Conservation (phyloP, 371 early-diverging fungal species). For the Mortierella sp. region DNA sequence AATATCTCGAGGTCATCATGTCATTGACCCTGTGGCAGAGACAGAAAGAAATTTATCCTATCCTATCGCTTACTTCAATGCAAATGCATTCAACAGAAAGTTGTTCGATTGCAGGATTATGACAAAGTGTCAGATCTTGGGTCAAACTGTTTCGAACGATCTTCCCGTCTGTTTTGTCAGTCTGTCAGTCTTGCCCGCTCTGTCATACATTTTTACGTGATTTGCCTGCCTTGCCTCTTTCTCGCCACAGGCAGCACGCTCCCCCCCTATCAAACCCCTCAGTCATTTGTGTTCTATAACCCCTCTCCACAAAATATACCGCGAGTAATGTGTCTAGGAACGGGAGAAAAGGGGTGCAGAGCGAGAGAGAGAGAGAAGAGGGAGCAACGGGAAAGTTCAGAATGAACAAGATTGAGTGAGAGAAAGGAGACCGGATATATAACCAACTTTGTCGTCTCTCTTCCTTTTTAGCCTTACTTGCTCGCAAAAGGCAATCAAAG, state of each 20-base stretch:
- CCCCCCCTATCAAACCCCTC: neutral
- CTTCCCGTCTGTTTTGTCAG: no score
- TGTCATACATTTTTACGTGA: no score
- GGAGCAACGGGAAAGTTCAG: slow-evolving; percentile 14
- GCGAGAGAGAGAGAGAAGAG: neutral
- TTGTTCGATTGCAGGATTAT: neutral
- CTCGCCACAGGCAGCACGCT: no score
- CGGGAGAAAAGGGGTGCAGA: slow-evolving; percentile 10
- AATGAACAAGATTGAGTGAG: neutral
- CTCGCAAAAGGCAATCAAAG: no score
- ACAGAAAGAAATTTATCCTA: neutral
- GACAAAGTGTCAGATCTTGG: neutral
- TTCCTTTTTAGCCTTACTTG: no score
- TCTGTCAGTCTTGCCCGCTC: no score
- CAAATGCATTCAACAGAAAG: no score
- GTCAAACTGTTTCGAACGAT: no score
- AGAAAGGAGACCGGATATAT: no score
- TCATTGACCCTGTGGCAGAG: neutral
- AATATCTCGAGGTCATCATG: neutral
- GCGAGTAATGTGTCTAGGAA: neutral
- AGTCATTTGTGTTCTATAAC: neutral
- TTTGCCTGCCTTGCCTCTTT: neutral
- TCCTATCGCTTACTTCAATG: neutral
- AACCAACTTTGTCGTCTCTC: no score
- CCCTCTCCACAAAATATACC: neutral